Base-by-base conservation (phyloP, 2,329 filamentous ascomycete species). In the Monosporascus sp. region DNA sequence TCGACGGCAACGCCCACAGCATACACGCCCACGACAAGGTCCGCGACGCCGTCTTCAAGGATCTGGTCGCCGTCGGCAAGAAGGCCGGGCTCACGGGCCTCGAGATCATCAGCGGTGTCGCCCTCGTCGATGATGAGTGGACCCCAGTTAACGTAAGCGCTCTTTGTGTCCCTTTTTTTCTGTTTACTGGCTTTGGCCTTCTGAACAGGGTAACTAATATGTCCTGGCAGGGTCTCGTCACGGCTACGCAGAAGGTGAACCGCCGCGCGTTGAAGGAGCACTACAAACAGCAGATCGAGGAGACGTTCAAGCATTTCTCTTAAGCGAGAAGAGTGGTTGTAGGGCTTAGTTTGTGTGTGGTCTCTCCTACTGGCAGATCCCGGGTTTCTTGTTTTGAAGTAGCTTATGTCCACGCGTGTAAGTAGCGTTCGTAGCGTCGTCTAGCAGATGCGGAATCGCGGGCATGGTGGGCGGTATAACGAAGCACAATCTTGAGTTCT, bases 41-140 rank as follows among this genome's bases (percentile, higher is more conserved):
- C 48, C 81, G 82, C 60, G 68, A 69, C 28, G 73, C 73, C 5
- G 81, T 86, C 20, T 84, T 61, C 22, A 89, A 88, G 74, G 87
- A 91, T 63, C 72, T 95, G 56, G 79, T 88, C 61, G 69, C 72
- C 9, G 78, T 80, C 22, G 90, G 81, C 18, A 84, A 79, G 72
- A 81, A 79, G 62, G 85, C 82, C 31, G 87, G 87, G 20, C 75
- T 95, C 48, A 75, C 77, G 1, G 77, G 81, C 9, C 85, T 94
- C 55, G 90, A 95, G 76, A 84, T 87, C 58, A 78, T 96, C 41
- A 80, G 84, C 31, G 89, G 86, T 49, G 85, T 93, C 20, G 88
- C 93, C 26, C 70, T 96, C 53, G 84, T 86, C 0, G 88, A 93
- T 59, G 90, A 93, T 67, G 91, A 95, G 71, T 96, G 91, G 91